Percentiles rank a stretch among this genome's conserved stretches.
Evolutionary conservation across 1,139 yeast genomes (phyloP).

Genomic region (Pichia norvegensis): DNA sequence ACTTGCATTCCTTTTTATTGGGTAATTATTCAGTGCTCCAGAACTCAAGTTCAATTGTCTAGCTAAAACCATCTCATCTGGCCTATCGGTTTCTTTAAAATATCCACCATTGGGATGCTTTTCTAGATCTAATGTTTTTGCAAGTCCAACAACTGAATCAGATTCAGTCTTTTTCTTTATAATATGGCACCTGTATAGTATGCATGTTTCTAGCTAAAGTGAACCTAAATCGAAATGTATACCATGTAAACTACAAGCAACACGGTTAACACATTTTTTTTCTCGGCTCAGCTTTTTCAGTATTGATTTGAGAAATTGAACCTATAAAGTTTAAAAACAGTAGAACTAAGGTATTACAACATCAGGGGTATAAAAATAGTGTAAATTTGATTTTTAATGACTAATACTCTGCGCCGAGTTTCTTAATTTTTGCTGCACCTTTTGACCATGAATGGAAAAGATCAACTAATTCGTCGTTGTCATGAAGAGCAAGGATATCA

Average conservation of each 20-base stretch:
- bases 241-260: too few species aligned
- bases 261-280: too few species aligned
- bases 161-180: conserved; percentile 10
- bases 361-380: neutral
- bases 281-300: too few species aligned
- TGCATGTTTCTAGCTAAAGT: too few species aligned
- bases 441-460: conserved; percentile 59
- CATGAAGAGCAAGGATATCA: conserved; percentile 61
- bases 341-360: too few species aligned
- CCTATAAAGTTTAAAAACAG: too few species aligned
- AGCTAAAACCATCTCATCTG: conserved; percentile 23
- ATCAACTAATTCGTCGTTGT: conserved; percentile 42
- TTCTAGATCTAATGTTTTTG: conserved; percentile 27
- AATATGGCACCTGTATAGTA: conserved; percentile 17
- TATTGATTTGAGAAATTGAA: too few species aligned
- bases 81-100: conserved; percentile 43
- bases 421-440: conserved; percentile 44
- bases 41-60: neutral
- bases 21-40: neutral
- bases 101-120: conserved; percentile 45
- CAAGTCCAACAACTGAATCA: conserved; percentile 1
- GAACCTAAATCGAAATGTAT: too few species aligned
- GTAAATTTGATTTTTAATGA: conserved; percentile 36
- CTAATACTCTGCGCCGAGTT: conserved; percentile 30
- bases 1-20: conserved; percentile 1